Conservation (phyloP, 2,329 filamentous ascomycete genomes). For the Alternaria incomplexa region DNA sequence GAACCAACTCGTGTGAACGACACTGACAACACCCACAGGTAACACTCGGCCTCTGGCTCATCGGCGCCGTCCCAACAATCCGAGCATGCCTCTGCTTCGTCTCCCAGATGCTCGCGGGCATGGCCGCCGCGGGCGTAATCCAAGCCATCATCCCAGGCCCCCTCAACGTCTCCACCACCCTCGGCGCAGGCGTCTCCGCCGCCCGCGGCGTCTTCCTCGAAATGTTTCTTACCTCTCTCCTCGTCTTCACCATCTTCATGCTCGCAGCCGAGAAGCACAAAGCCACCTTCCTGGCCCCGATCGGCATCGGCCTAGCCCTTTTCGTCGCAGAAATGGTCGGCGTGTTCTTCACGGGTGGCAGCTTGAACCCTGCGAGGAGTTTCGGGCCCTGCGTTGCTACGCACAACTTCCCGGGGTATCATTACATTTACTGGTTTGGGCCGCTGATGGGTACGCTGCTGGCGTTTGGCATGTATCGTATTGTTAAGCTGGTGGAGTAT, state of each 20-base stretch:
- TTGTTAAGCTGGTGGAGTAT: constrained; percentile 51
- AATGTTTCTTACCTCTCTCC: constrained; percentile 48
- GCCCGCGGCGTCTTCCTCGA: constrained; percentile 49
- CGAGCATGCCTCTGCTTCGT: constrained; percentile 43
- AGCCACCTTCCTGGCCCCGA: constrained; percentile 71
- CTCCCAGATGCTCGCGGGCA: constrained; percentile 46
- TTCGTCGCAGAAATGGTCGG: constrained; percentile 65
- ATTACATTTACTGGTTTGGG: constrained; percentile 54
- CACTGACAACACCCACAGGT: constrained; percentile 25
- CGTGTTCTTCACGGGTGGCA: constrained; percentile 53
- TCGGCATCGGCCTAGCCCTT: constrained; percentile 73
- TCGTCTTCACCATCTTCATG: constrained; percentile 59
- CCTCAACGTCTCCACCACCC: constrained; percentile 45
- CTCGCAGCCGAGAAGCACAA: constrained; percentile 76
- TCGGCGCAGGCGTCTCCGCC: constrained; percentile 37
- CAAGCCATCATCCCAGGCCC: constrained; percentile 44
- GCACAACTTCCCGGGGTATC: constrained; percentile 45
- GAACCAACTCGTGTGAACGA: too few species aligned
- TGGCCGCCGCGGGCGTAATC: constrained; percentile 44
- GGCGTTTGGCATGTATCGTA: constrained; percentile 48
- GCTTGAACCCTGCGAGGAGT: constrained; percentile 50
- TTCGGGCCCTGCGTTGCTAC: constrained; percentile 52
- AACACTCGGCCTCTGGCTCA: constrained; percentile 46
- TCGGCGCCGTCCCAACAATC: constrained; percentile 31
- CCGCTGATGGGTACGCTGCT: constrained; percentile 46